Conservation (phyloP, 2,329 filamentous ascomycete species). For the Aspergillus novoparasiticus region DNA sequence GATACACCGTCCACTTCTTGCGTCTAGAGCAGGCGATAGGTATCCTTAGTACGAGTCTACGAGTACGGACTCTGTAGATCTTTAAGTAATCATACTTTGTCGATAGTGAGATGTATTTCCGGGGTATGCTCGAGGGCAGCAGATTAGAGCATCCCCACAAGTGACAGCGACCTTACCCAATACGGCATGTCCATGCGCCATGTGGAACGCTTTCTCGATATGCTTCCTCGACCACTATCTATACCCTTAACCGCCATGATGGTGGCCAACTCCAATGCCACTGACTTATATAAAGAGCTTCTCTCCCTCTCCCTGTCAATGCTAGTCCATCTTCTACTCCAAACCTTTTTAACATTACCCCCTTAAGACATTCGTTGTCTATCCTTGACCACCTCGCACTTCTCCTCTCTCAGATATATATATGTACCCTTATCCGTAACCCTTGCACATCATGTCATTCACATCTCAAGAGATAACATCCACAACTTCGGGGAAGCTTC, state of each 20-base stretch:
- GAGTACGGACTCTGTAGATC: too few relatives aligned
- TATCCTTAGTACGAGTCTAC: too few relatives aligned
- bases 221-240: not conserved
- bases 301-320: not conserved
- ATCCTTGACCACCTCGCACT: not conserved
- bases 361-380: not conserved
- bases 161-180: slow-evolving; percentile 20
- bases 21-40: not conserved
- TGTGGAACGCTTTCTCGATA: slow-evolving; percentile 1
- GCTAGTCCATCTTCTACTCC: not conserved
- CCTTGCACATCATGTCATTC: slow-evolving; percentile 14
- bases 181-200: slow-evolving; percentile 32
- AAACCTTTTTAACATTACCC: not conserved
- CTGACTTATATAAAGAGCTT: not conserved
- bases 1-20: not conserved
- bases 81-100: too few relatives aligned
- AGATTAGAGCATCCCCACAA: not conserved
- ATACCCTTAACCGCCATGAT: not conserved
- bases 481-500: slow-evolving; percentile 19
- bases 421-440: not conserved
- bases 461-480: slow-evolving; percentile 14
- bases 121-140: not conserved
- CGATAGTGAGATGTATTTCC: not conserved
- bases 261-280: not conserved
- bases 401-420: not conserved